phyloP scores from a whole-genome alignment of 1,284 basidiomycete species.

The Cryptococcus sp. region DNA sequence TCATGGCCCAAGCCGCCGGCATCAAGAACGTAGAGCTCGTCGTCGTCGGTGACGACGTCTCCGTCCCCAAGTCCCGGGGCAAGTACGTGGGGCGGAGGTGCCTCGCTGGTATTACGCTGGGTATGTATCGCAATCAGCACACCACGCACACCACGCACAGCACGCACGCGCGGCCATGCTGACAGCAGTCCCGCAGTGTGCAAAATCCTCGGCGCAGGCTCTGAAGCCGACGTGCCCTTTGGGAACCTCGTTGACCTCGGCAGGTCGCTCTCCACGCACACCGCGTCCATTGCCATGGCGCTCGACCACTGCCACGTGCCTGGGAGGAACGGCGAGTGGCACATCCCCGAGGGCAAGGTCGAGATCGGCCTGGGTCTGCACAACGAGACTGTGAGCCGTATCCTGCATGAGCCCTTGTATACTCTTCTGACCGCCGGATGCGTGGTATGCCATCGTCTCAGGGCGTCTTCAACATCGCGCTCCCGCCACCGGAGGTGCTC shows the following conservation, averaged over 20 bases:
- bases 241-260: conserved; percentile 39
- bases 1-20: conserved; percentile 42
- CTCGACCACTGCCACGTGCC: conserved; percentile 55
- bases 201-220: conserved; percentile 46
- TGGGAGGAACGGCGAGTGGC: conserved; percentile 50
- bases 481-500: conserved; percentile 37
- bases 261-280: conserved; percentile 41
- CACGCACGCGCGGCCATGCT: too few relatives aligned
- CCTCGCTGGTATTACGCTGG: conserved; percentile 51
- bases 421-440: too few relatives aligned
- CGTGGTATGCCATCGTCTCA: conserved; percentile 7
- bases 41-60: conserved; percentile 53
- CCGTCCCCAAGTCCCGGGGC: conserved; percentile 51
- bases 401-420: not conserved
- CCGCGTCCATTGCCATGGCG: conserved; percentile 51
- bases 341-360: conserved; percentile 49
- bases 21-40: conserved; percentile 52
- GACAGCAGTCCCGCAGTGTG: too few relatives aligned
- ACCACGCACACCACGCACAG: too few relatives aligned
- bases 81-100: conserved; percentile 53
- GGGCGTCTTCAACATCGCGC: conserved; percentile 46
- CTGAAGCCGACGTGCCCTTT: conserved; percentile 37
- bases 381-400: conserved; percentile 52
- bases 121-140: conserved; percentile 15
- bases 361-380: conserved; percentile 55